Percentiles rank a stretch among this genome's conserved stretches.
Evolutionary conservation across 1,284 basidiomycete genomes (phyloP).

Genomic region (Xerocomus minutiporus): DNA sequence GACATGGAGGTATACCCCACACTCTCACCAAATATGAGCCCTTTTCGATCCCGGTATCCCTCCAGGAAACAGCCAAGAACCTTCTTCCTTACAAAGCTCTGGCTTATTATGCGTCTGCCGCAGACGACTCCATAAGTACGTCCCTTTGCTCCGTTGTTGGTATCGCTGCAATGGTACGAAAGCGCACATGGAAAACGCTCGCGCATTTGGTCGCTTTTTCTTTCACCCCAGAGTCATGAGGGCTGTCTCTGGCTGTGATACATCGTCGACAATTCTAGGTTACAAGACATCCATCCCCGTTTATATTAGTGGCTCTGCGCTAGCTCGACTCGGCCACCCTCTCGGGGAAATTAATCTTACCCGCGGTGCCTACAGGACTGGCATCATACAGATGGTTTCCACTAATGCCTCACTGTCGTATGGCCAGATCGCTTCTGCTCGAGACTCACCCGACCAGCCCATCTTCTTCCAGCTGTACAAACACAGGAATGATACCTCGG

Average conservation of each 20-base stretch:
- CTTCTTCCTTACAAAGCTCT: constrained; percentile 68
- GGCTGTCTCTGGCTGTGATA: constrained; percentile 64
- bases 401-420: constrained; percentile 81
- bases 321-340: constrained; percentile 89
- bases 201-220: constrained; percentile 75
- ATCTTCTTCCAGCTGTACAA: constrained; percentile 90
- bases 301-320: constrained; percentile 82
- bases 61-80: constrained; percentile 56
- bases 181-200: constrained; percentile 61
- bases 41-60: background rate
- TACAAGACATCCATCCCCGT: constrained; percentile 72
- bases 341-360: constrained; percentile 82
- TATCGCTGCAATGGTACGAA: constrained; percentile 6
- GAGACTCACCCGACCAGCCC: constrained; percentile 55
- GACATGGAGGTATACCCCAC: constrained; percentile 66
- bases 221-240: constrained; percentile 80
- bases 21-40: background rate
- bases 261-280: constrained; percentile 75
- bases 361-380: constrained; percentile 62
- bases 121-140: constrained; percentile 79
- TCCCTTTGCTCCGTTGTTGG: constrained; percentile 13
- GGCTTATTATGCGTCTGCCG: constrained; percentile 79
- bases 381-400: constrained; percentile 87
- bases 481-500: constrained; percentile 64
- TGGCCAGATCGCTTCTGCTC: constrained; percentile 61